Percentiles rank a stretch among this genome's conserved stretches.
These are phyloP conservation scores for Aspergillus cristatus DNA, from an alignment of 495 filamentous ascomycete genomes.

Conservation along the genomic window DNA sequence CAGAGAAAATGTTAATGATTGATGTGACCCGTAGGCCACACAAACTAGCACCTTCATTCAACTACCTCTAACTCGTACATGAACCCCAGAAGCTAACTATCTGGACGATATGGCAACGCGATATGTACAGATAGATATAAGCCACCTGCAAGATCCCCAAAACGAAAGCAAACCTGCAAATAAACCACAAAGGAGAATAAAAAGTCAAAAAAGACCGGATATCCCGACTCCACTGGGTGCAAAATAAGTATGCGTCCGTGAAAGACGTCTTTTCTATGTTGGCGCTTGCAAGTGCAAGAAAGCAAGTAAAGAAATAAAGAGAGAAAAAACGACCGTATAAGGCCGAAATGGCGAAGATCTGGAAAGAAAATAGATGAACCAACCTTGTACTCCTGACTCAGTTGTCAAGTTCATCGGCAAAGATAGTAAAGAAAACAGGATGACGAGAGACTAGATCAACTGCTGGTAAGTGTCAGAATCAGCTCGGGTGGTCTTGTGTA, in stretches of 20 bases:
- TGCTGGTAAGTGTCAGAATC: constrained; percentile 11
- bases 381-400: constrained; percentile 27
- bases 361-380: constrained; percentile 23
- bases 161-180: not conserved
- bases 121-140: constrained; percentile 24
- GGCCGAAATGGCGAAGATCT: constrained; percentile 10
- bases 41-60: not conserved
- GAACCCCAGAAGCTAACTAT: constrained; percentile 18
- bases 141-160: constrained; percentile 13
- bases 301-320: constrained; percentile 3
- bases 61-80: constrained; percentile 3
- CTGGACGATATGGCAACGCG: constrained; percentile 19
- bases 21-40: constrained; percentile 1
- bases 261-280: not conserved
- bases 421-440: not conserved
- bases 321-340: constrained; percentile 3
- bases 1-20: too few species aligned
- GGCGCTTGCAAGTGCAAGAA: not conserved
- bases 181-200: not conserved
- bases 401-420: constrained; percentile 10
- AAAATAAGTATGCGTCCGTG: not conserved
- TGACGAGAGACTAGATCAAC: constrained; percentile 16
- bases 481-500: constrained; percentile 7
- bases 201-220: not conserved
- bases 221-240: not conserved